These are phyloP conservation scores for Aspergillus puulaauensis DNA, from an alignment of 2,329 filamentous ascomycete species.

Conservation along the genomic window DNA sequence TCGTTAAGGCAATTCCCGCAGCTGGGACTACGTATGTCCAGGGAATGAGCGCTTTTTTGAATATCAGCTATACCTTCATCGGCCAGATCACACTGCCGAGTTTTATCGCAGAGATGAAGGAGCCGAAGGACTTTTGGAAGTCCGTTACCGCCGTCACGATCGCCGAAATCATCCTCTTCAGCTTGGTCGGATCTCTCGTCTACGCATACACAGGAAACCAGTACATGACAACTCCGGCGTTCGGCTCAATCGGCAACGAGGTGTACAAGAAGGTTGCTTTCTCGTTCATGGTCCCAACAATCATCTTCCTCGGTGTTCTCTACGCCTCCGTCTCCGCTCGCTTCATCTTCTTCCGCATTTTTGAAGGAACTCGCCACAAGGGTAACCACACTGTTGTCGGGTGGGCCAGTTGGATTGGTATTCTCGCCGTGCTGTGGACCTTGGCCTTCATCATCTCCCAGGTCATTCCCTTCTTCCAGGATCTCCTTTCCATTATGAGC, in stretches of 20 bases:
- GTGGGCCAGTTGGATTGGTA: constrained; percentile 75
- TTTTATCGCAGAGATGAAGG: constrained; percentile 93
- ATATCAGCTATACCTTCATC: constrained; percentile 95
- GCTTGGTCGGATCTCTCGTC: constrained; percentile 74
- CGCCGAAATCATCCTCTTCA: constrained; percentile 82
- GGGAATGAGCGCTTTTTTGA: constrained; percentile 85
- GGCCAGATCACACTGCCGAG: constrained; percentile 91
- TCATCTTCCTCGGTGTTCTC: constrained; percentile 87
- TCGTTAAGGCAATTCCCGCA: constrained; percentile 67
- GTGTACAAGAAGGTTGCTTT: constrained; percentile 85
- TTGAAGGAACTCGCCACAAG: constrained; percentile 76
- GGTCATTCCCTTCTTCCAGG: constrained; percentile 90
- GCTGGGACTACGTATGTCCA: constrained; percentile 74
- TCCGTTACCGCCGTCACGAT: constrained; percentile 89
- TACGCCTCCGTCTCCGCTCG: constrained; percentile 88
- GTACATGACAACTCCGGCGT: constrained; percentile 84
- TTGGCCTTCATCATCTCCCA: constrained; percentile 89
- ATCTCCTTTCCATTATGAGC: constrained; percentile 56
- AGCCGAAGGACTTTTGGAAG: constrained; percentile 82
- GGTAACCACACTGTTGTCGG: constrained; percentile 76
- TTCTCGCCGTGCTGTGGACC: constrained; percentile 69
- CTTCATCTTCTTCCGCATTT: constrained; percentile 89
- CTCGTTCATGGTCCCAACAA: constrained; percentile 91
- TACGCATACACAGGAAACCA: constrained; percentile 88
- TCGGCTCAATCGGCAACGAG: constrained; percentile 73